These are phyloP conservation scores for Henckelia pumila DNA, from an alignment of 257 asterid genomes.

Conservation along the genomic window DNA sequence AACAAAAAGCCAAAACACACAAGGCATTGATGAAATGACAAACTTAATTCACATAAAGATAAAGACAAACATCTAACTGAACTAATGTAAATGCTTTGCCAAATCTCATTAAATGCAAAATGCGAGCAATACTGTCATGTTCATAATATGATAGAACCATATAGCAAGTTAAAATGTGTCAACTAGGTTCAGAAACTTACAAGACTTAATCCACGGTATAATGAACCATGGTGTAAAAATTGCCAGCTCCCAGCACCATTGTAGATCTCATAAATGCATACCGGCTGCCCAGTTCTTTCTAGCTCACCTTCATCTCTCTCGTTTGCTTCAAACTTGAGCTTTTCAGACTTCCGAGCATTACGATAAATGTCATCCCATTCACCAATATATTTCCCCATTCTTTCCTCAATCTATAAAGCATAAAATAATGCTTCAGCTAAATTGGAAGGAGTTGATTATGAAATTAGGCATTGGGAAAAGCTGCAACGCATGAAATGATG, in stretches of 20 bases:
- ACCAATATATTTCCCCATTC: constrained; percentile 85
- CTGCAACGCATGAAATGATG: constrained; percentile 19
- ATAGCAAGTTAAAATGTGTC: constrained; percentile 12
- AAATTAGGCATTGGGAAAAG: constrained; percentile 22
- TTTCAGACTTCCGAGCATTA: constrained; percentile 89
- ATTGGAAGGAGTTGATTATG: constrained; percentile 8
- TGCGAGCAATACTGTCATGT: constrained; percentile 13
- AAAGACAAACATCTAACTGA: constrained; percentile 2
- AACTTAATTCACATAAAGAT: constrained; percentile 20
- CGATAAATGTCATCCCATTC: constrained; percentile 92
- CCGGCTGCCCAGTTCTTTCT: constrained; percentile 93
- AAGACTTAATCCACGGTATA: constrained; percentile 96
- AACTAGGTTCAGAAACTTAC: constrained; percentile 53
- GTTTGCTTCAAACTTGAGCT: constrained; percentile 79
- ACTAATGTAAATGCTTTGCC: constrained; percentile 16
- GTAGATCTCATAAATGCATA: constrained; percentile 93
- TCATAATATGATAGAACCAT: neutral
- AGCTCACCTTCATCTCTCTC: constrained; percentile 99
- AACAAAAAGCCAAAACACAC: constrained; percentile 36
- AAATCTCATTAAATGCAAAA: constrained; percentile 14
- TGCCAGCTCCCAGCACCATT: constrained; percentile 95
- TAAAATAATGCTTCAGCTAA: constrained; percentile 38
- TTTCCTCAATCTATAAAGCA: constrained; percentile 72
- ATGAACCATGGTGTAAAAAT: constrained; percentile 94
- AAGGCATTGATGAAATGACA: constrained; percentile 15